Evolutionary conservation across 116 monocot species (phyloP).

Genomic region (Dioscorea cayenensis): DNA sequence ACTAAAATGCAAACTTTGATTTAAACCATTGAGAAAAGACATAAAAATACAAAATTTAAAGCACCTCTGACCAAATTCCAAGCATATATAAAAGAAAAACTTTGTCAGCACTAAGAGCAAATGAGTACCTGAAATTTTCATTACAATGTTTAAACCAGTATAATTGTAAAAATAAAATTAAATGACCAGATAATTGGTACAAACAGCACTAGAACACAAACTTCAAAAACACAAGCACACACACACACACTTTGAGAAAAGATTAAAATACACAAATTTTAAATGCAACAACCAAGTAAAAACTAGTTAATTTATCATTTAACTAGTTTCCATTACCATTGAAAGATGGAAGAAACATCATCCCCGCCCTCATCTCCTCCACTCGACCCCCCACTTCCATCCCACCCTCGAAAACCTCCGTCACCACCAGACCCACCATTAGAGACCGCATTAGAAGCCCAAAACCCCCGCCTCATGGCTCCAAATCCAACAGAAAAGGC

Average conservation of each 20-base stretch:
- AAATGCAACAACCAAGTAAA: background rate
- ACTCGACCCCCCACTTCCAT: conserved; percentile 9
- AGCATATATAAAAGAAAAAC: too few species aligned
- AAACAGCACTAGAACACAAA: too few species aligned
- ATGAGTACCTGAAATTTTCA: conserved; percentile 53
- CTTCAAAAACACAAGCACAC: background rate
- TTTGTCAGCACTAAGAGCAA: background rate
- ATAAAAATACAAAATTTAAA: too few species aligned
- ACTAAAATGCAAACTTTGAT: too few species aligned
- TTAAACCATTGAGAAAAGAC: too few species aligned
- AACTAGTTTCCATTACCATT: conserved; percentile 23
- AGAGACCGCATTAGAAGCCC: conserved; percentile 5
- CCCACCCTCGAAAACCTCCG: conserved; percentile 19
- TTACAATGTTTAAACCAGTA: background rate
- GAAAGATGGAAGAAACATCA: conserved; percentile 20
- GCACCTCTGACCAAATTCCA: too few species aligned
- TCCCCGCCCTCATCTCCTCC: conserved; percentile 23
- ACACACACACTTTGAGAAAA: background rate
- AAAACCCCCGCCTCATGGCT: background rate
- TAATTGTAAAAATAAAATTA: background rate
- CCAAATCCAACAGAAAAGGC: background rate
- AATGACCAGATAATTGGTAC: background rate
- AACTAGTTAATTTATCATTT: background rate
- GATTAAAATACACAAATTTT: background rate
- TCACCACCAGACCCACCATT: conserved; percentile 21